Conservation (phyloP, 2,329 filamentous ascomycete genomes). For the Nannizzia gypsea region DNA sequence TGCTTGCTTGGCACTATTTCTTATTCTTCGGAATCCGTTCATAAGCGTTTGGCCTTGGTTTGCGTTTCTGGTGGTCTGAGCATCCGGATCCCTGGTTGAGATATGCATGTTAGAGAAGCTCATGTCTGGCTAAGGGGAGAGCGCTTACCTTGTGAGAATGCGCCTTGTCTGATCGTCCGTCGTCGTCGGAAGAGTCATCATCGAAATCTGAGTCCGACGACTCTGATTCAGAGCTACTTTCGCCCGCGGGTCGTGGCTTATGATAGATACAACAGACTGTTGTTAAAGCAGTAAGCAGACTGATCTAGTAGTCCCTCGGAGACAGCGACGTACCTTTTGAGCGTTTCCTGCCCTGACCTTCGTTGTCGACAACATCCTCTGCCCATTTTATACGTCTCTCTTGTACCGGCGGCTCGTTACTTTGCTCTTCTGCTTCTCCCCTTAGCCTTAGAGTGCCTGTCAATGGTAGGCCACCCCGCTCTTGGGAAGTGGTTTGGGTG, state of each 20-base stretch:
- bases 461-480: not conserved
- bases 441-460: conserved; percentile 13
- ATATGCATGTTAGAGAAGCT: not conserved
- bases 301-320: not conserved
- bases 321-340: conserved; percentile 60
- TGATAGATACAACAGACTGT: conserved; percentile 99
- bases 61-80: conserved; percentile 15
- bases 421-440: conserved; percentile 8
- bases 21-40: conserved; percentile 32
- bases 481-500: not conserved
- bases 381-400: conserved; percentile 68
- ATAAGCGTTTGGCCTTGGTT: conserved; percentile 34
- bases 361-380: conserved; percentile 87
- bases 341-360: conserved; percentile 83
- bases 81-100: not conserved
- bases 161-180: conserved; percentile 1
- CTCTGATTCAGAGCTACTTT: conserved; percentile 54
- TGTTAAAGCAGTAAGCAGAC: not conserved
- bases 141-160: not conserved
- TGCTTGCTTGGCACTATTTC: not conserved
- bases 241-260: conserved; percentile 65
- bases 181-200: conserved; percentile 35
- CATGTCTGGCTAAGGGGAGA: too few species aligned
- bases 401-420: not conserved
- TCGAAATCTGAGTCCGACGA: conserved; percentile 43